phyloP scores from a whole-genome alignment of 257 asterid genomes.

The Osmanthus fragrans region DNA sequence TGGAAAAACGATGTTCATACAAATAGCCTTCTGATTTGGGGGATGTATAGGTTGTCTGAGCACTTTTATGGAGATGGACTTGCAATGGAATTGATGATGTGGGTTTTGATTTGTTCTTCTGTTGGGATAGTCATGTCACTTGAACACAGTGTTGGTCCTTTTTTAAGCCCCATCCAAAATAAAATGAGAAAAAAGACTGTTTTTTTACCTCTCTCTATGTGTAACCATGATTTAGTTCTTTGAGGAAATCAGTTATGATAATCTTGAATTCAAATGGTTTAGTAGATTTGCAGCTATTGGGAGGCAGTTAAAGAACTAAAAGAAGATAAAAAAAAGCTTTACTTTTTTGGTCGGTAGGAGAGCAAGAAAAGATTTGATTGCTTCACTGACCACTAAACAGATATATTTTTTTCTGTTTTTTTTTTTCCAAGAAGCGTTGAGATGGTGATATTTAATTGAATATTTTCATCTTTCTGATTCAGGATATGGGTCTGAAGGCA shows the following conservation, averaged over 20 bases:
- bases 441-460: neutral
- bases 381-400: neutral
- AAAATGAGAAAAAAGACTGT: neutral
- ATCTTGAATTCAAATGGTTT: neutral
- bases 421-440: neutral
- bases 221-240: too few species aligned
- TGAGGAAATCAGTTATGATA: neutral
- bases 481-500: slow-evolving; percentile 50
- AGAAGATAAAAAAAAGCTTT: neutral
- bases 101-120: slow-evolving; percentile 26
- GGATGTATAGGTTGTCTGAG: slow-evolving; percentile 2
- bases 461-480: slow-evolving; percentile 20
- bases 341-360: neutral
- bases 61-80: neutral
- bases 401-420: too few species aligned
- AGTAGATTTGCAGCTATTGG: neutral
- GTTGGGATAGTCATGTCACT: slow-evolving; percentile 27
- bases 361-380: neutral
- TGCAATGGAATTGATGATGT: slow-evolving; percentile 9
- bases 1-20: neutral
- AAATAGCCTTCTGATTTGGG: slow-evolving; percentile 9
- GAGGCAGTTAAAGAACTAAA: neutral
- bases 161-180: slow-evolving; percentile 20
- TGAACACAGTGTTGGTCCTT: slow-evolving; percentile 7
- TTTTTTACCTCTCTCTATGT: too few species aligned